Conservation (phyloP, 2,329 filamentous ascomycete genomes). For the Myriangium duriaei region DNA sequence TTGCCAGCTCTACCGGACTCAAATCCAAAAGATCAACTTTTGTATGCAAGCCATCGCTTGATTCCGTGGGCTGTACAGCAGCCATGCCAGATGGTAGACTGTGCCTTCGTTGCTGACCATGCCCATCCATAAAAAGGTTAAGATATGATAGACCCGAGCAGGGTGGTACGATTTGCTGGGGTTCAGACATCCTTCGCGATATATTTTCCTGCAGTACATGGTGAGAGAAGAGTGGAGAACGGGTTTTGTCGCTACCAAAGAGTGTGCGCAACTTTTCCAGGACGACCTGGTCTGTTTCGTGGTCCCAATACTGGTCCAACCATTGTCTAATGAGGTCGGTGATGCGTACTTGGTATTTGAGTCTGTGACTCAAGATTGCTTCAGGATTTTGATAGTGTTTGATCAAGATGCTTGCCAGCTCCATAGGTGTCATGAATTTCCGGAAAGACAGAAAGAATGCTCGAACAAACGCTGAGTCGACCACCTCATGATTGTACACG, state of each 20-base stretch:
- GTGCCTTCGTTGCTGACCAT: not conserved
- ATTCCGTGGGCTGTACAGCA: too few relatives aligned
- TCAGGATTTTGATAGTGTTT: slow-evolving; percentile 87
- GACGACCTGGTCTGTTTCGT: slow-evolving; percentile 65
- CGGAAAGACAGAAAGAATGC: slow-evolving; percentile 96
- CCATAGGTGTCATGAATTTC: slow-evolving; percentile 70
- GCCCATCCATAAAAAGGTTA: not conserved
- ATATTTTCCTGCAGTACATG: slow-evolving; percentile 44
- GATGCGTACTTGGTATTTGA: slow-evolving; percentile 74
- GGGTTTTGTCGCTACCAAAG: slow-evolving; percentile 39
- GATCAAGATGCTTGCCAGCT: slow-evolving; percentile 71
- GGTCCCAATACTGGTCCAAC: slow-evolving; percentile 91
- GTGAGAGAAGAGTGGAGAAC: slow-evolving; percentile 50
- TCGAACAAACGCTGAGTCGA: slow-evolving; percentile 83
- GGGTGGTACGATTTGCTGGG: slow-evolving; percentile 34
- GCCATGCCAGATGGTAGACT: not conserved
- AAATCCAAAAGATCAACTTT: slow-evolving; percentile 81
- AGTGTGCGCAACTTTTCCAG: slow-evolving; percentile 68
- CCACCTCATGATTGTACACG: slow-evolving; percentile 46
- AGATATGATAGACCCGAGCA: slow-evolving; percentile 12
- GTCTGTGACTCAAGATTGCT: slow-evolving; percentile 60
- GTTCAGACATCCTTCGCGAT: not conserved
- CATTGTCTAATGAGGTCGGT: slow-evolving; percentile 97
- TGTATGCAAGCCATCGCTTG: too few relatives aligned
- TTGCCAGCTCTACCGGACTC: slow-evolving; percentile 77